Conservation (phyloP, 2,329 filamentous ascomycete genomes). For the Trichoderma sp. region DNA sequence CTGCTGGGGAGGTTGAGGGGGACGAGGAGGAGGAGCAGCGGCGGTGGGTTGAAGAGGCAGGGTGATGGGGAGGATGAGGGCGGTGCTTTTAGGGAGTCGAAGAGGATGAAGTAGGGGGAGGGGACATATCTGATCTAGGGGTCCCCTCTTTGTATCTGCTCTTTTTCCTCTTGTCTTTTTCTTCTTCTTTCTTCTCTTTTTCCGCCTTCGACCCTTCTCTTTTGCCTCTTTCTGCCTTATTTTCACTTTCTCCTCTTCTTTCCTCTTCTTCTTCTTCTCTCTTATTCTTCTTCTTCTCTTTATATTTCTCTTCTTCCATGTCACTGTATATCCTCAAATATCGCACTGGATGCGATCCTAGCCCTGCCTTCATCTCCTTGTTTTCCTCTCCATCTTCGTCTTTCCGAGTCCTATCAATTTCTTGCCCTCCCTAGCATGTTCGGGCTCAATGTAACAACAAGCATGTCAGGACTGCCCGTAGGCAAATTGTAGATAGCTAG, state of each 20-base stretch:
- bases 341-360: no score
- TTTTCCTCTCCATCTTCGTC: no score
- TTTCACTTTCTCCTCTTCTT: neutral
- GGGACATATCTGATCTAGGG: neutral
- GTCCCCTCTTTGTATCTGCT: neutral
- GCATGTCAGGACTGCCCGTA: neutral
- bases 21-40: slow-evolving; percentile 34
- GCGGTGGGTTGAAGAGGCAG: slow-evolving; percentile 41
- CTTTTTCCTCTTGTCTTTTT: neutral
- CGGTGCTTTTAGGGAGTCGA: slow-evolving; percentile 35
- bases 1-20: slow-evolving; percentile 40
- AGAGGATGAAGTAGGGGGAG: slow-evolving; percentile 41
- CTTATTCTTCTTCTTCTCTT: neutral
- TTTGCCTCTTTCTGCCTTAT: neutral
- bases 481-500: neutral
- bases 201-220: neutral
- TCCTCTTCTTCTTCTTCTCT: neutral
- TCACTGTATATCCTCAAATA: no score
- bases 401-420: no score
- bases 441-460: no score
- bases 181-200: neutral
- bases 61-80: slow-evolving; percentile 12
- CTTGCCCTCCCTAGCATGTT: no score
- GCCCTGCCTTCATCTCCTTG: no score
- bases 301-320: neutral